phyloP scores from a whole-genome alignment of 2,329 filamentous ascomycete genomes.

The Colletotrichum sp. region DNA sequence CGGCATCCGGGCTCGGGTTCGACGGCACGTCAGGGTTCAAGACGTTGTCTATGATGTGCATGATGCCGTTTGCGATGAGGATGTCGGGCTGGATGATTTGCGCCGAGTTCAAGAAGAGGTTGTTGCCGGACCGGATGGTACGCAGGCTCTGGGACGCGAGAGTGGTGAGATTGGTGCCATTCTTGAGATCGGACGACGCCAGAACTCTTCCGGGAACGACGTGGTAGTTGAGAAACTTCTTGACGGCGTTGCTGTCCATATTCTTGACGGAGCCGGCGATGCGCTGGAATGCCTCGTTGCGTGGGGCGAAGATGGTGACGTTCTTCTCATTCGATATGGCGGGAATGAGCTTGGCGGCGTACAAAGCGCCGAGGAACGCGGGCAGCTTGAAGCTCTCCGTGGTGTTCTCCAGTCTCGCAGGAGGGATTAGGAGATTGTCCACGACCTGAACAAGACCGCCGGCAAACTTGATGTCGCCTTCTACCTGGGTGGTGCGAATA shows the following conservation, averaged over 20 bases:
- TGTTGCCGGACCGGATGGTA: slow-evolving; percentile 44
- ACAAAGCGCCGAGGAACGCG: slow-evolving; percentile 46
- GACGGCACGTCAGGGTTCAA: slow-evolving; percentile 46
- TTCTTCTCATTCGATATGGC: slow-evolving; percentile 47
- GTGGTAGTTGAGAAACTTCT: slow-evolving; percentile 59
- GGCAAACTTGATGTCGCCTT: slow-evolving; percentile 50
- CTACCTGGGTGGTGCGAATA: slow-evolving; percentile 44
- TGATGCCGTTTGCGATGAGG: slow-evolving; percentile 61
- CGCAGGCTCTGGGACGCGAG: slow-evolving; percentile 46
- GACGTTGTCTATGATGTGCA: slow-evolving; percentile 62
- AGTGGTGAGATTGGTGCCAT: slow-evolving; percentile 32
- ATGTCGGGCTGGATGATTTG: slow-evolving; percentile 58
- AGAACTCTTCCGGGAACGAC: slow-evolving; percentile 57
- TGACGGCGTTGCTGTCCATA: slow-evolving; percentile 43
- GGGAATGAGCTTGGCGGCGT: slow-evolving; percentile 38
- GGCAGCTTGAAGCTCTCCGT: slow-evolving; percentile 40
- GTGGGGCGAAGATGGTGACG: slow-evolving; percentile 61
- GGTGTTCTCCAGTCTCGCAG: slow-evolving; percentile 40
- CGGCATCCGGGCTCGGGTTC: slow-evolving; percentile 40
- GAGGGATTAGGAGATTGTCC: slow-evolving; percentile 56
- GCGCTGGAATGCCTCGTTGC: slow-evolving; percentile 54
- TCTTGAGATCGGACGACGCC: slow-evolving; percentile 48
- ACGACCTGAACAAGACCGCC: slow-evolving; percentile 58
- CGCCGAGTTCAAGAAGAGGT: slow-evolving; percentile 59
- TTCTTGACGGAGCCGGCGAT: slow-evolving; percentile 48